Conservation (phyloP, 2,329 filamentous ascomycete species). For the Penicillium verrucosum region DNA sequence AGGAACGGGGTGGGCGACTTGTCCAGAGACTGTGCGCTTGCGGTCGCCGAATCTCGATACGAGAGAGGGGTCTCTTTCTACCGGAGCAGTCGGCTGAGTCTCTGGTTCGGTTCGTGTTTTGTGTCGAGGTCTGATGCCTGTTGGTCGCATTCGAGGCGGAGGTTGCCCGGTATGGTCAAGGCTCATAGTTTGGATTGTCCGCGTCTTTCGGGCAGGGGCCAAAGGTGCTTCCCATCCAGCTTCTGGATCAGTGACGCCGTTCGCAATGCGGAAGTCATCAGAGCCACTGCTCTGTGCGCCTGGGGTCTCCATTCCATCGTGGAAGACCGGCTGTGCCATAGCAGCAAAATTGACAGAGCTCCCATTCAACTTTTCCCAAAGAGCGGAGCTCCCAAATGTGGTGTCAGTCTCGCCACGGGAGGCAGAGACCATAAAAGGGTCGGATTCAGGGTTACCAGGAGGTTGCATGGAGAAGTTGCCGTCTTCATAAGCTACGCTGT, state of each 20-base stretch:
- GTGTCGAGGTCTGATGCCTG: slow-evolving; percentile 42
- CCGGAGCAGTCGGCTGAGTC: slow-evolving; percentile 36
- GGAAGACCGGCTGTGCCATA: slow-evolving; percentile 31
- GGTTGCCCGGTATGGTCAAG: slow-evolving; percentile 52
- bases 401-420: slow-evolving; percentile 34
- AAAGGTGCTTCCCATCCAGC: slow-evolving; percentile 43
- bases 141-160: slow-evolving; percentile 63
- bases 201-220: slow-evolving; percentile 49
- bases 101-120: slow-evolving; percentile 40
- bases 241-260: slow-evolving; percentile 30
- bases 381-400: slow-evolving; percentile 42
- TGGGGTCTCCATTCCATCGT: slow-evolving; percentile 64
- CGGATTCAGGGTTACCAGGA: slow-evolving; percentile 37
- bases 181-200: slow-evolving; percentile 54
- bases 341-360: slow-evolving; percentile 44
- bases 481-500: slow-evolving; percentile 33
- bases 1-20: slow-evolving; percentile 54
- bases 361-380: slow-evolving; percentile 50
- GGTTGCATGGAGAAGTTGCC: slow-evolving; percentile 37
- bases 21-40: slow-evolving; percentile 90
- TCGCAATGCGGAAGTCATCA: slow-evolving; percentile 39
- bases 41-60: slow-evolving; percentile 55
- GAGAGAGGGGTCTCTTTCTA: slow-evolving; percentile 32
- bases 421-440: slow-evolving; percentile 43
- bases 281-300: slow-evolving; percentile 47